Evolutionary conservation across 768 basidiomycete genomes (phyloP).

Genomic region (Hydnomerulius pinastri): DNA sequence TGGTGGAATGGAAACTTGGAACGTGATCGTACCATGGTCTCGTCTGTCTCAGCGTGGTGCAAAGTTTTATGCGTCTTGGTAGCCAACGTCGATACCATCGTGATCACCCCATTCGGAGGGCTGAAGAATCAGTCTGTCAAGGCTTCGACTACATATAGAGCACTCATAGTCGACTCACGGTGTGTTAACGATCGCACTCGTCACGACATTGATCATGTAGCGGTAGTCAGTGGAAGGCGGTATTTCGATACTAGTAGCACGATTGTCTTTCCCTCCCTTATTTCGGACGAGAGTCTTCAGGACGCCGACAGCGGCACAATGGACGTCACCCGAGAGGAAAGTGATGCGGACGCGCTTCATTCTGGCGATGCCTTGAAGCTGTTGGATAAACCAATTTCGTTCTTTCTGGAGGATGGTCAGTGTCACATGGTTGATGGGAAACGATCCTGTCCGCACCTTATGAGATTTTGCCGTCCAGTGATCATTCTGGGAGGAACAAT

Average conservation of each 20-base stretch:
- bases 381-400: conserved; percentile 84
- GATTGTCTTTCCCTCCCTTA: conserved; percentile 42
- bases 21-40: conserved; percentile 65
- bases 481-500: conserved; percentile 80
- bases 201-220: conserved; percentile 89
- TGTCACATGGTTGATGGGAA: neutral
- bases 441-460: conserved; percentile 51
- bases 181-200: conserved; percentile 96
- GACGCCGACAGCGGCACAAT: conserved; percentile 82
- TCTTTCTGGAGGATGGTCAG: conserved; percentile 59
- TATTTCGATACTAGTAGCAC: conserved; percentile 36
- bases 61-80: conserved; percentile 85
- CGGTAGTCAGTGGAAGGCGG: conserved; percentile 65
- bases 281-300: conserved; percentile 61
- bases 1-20: neutral
- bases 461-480: conserved; percentile 87
- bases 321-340: conserved; percentile 92
- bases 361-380: conserved; percentile 73
- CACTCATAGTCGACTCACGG: conserved; percentile 63
- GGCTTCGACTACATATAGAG: neutral
- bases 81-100: conserved; percentile 79
- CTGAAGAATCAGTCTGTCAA: conserved; percentile 16
- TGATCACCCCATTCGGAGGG: conserved; percentile 72
- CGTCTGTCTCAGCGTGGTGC: conserved; percentile 81
- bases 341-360: conserved; percentile 70